Evolutionary conservation across 208 protist species (phyloP).

Genomic region (Porcisia hertigi): DNA sequence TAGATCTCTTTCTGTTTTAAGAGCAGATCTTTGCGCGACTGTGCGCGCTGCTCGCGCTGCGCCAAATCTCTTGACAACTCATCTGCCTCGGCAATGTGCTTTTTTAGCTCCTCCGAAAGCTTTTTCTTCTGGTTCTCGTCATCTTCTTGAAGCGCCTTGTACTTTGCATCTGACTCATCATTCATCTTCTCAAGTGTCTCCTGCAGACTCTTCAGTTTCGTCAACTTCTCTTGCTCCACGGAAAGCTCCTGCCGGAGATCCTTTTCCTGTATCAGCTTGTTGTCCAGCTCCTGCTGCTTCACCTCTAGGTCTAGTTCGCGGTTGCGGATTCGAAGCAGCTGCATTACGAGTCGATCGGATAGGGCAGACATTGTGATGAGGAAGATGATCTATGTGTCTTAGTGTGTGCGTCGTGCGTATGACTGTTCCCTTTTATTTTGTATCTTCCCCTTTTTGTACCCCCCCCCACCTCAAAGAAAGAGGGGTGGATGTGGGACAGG

Average conservation of each 20-base stretch:
- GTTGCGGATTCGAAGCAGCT: constrained; percentile 53
- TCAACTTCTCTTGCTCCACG: constrained; percentile 37
- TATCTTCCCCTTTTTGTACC: no score
- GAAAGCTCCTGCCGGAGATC: constrained; percentile 37
- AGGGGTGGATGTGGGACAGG: no score
- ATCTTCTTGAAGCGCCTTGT: constrained; percentile 40
- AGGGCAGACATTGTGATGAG: constrained; percentile 38
- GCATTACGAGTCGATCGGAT: constrained; percentile 57
- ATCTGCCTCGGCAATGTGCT: constrained; percentile 51
- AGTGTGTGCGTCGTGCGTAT: no score
- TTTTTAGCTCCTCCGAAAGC: constrained; percentile 42
- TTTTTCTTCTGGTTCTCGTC: constrained; percentile 44
- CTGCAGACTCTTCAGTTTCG: constrained; percentile 42
- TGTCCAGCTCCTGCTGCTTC: constrained; percentile 36
- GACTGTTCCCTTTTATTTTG: no score
- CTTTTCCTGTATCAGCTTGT: constrained; percentile 35
- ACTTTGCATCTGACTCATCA: constrained; percentile 44
- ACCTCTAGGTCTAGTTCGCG: constrained; percentile 47
- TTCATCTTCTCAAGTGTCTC: constrained; percentile 51
- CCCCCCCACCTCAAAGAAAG: no score
- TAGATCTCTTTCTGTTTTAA: constrained; percentile 72
- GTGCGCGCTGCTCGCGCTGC: constrained; percentile 38
- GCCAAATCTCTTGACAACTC: constrained; percentile 39
- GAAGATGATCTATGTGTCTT: neutral
- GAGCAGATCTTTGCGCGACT: constrained; percentile 41